These are phyloP conservation scores for Aspergillus awamori DNA, from an alignment of 2,329 filamentous ascomycete genomes.

Conservation along the genomic window DNA sequence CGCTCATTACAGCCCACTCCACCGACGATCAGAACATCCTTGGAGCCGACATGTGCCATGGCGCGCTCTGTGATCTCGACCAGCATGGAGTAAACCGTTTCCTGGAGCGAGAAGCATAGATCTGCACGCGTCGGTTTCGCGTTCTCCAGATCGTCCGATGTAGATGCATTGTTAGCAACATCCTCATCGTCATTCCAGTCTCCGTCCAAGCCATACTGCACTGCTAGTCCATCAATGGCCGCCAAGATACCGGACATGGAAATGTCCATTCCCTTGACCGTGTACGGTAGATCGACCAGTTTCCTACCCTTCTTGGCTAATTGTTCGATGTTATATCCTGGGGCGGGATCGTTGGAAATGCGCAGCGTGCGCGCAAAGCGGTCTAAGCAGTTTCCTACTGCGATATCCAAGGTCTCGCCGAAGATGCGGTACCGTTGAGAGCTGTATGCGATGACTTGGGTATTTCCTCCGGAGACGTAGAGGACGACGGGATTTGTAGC, in stretches of 20 bases:
- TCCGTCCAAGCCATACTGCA: conserved; percentile 43
- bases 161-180: conserved; percentile 25
- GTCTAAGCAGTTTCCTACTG: conserved; percentile 96
- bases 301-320: conserved; percentile 73
- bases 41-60: conserved; percentile 94
- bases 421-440: conserved; percentile 96
- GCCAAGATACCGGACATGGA: conserved; percentile 92
- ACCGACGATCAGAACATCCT: conserved; percentile 90
- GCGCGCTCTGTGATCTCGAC: conserved; percentile 98
- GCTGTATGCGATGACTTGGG: conserved; percentile 95
- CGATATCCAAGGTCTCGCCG: conserved; percentile 95
- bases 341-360: conserved; percentile 94
- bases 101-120: conserved; percentile 91
- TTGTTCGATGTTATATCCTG: conserved; percentile 97
- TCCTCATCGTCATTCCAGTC: conserved; percentile 54
- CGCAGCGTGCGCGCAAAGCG: conserved; percentile 87
- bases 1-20: conserved; percentile 95
- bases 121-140: conserved; percentile 70
- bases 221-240: conserved; percentile 77
- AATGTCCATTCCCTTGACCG: conserved; percentile 98
- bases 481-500: conserved; percentile 90
- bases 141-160: conserved; percentile 38
- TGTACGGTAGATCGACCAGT: conserved; percentile 86
- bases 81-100: conserved; percentile 94
- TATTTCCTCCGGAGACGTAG: conserved; percentile 95